Base-by-base conservation (phyloP, 306 rosid species). In the Glycyrrhiza uralensis region DNA sequence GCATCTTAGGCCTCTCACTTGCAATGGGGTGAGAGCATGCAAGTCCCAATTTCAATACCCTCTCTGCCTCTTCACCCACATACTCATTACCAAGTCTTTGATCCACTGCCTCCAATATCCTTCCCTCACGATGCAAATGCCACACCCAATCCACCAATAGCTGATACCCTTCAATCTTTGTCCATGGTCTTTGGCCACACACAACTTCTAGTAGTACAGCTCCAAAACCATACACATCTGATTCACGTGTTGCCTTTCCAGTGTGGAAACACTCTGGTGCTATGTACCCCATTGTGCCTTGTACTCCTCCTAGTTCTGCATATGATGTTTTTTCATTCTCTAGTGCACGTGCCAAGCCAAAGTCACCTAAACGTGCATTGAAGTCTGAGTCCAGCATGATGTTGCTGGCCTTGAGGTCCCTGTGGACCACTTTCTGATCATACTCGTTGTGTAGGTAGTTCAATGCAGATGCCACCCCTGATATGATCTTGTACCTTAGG, bases 231-330 rank as follows among this genome's bases (percentile, higher is more conserved):
- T 79, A 90, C 0, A 86, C 79, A 7, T 90, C 96, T 0, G 96
- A 86, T 57, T 86, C 89, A 1, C 93, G 64, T 7, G 96, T 76
- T 23, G 96, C 96, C 23, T 67, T 82, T 7, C 89, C 96, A 0
- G 93, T 90, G 80, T 90, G 96, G 54, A 90, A 90, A 76, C 96
- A 90, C 62, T 90, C 96, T 0, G 96, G 91, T 1, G 93, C 96
- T 0, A 90, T 90, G 84, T 90, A 90, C 1, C 96, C 96, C 79
- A 90, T 72, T 0, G 96, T 90, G 30, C 96, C 96, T 1, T 73
- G 93, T n/a, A 90, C 75, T 1, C 96, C 91, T 42, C 74, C 91
- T 0, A 87, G 13, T 70, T 87, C 91, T 0, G 88, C 87, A 14
- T 90, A 90, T 0, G 96, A 90, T 22, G 85, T 87, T 35, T 83